These are phyloP conservation scores for Wickerhamomyces sydowiorum DNA, from an alignment of 805 yeast genomes.

Conservation along the genomic window DNA sequence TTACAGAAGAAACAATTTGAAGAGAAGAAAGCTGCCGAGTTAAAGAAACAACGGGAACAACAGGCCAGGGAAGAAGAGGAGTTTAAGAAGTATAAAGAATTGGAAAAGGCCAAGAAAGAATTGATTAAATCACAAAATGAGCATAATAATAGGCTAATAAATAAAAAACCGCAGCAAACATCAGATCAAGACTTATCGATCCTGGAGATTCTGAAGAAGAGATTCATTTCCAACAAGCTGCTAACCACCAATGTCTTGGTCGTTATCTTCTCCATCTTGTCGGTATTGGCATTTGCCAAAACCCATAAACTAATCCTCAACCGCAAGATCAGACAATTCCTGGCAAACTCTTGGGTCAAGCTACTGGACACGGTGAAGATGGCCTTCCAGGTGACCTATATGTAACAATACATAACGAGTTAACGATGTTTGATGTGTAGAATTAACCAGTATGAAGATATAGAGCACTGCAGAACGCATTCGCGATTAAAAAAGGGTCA, in stretches of 20 bases:
- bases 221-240: constrained; percentile 4
- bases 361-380: constrained; percentile 12
- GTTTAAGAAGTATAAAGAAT: constrained; percentile 2
- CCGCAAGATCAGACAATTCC: constrained; percentile 6
- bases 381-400: constrained; percentile 23
- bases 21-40: constrained; percentile 7
- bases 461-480: no score
- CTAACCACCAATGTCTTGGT: constrained; percentile 4
- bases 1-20: constrained; percentile 6
- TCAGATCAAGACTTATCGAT: constrained; percentile 4
- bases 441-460: no score
- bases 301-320: constrained; percentile 6
- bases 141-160: constrained; percentile 1
- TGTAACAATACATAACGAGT: no score
- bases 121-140: constrained; percentile 5
- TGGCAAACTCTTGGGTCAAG: constrained; percentile 11
- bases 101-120: constrained; percentile 7
- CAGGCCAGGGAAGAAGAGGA: constrained; percentile 6
- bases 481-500: no score
- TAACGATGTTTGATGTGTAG: no score
- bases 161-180: neutral
- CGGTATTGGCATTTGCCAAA: constrained; percentile 9
- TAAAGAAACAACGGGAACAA: neutral
- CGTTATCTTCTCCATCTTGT: constrained; percentile 10
- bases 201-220: constrained; percentile 11